Conservation (phyloP, 164 flowering plant species). For the Saururus chinensis region DNA sequence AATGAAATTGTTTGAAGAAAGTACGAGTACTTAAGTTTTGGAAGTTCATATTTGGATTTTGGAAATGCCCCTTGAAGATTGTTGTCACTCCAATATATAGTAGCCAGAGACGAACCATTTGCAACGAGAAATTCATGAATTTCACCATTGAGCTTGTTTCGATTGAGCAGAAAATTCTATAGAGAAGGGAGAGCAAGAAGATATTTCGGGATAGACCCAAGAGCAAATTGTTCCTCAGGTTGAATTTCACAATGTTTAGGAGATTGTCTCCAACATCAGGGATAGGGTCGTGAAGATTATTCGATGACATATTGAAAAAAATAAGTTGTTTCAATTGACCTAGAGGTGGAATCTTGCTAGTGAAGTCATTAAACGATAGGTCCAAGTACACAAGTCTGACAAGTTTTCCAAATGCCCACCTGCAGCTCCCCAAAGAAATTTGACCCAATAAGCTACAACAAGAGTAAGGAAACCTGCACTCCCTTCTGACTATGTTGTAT, state of each 20-base stretch:
- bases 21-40: too few species aligned
- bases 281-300: conserved; percentile 25
- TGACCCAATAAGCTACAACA: too few species aligned
- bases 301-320: conserved; percentile 32
- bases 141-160: conserved; percentile 24
- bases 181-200: conserved; percentile 31
- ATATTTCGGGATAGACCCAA: conserved; percentile 28
- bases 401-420: conserved; percentile 15
- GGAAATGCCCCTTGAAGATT: too few species aligned
- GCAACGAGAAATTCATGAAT: conserved; percentile 10
- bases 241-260: conserved; percentile 15
- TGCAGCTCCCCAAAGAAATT: conserved; percentile 24
- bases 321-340: conserved; percentile 18
- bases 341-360: conserved; percentile 13
- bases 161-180: conserved; percentile 15
- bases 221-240: conserved; percentile 25
- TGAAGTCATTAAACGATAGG: conserved; percentile 14
- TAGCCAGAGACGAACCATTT: too few species aligned
- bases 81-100: too few species aligned
- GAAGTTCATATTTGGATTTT: too few species aligned
- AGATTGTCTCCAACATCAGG: conserved; percentile 26
- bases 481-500: too few species aligned
- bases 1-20: too few species aligned
- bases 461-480: too few species aligned
- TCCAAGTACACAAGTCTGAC: conserved; percentile 26